phyloP scores from a whole-genome alignment of 495 filamentous ascomycete genomes.

The Letharia columbiana region DNA sequence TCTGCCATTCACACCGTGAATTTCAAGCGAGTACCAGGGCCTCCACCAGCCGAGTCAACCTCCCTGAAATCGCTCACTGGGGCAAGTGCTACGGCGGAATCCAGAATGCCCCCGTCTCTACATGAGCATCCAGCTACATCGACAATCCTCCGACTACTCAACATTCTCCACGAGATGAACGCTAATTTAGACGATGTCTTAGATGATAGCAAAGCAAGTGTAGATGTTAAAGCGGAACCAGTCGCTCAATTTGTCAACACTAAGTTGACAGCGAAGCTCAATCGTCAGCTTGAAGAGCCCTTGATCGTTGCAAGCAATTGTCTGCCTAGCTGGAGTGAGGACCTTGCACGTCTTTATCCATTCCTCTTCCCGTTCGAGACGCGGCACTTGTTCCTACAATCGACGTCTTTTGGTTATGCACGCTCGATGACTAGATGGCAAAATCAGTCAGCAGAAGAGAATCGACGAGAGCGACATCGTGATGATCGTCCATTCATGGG shows the following conservation, averaged over 20 bases:
- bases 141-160: conserved; percentile 79
- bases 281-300: conserved; percentile 95
- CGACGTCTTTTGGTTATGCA: conserved; percentile 96
- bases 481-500: conserved; percentile 92
- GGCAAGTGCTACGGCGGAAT: conserved; percentile 35
- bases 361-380: conserved; percentile 99
- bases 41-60: conserved; percentile 71
- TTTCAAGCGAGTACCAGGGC: conserved; percentile 77
- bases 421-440: conserved; percentile 98
- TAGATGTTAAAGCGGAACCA: conserved; percentile 71
- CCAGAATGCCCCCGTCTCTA: conserved; percentile 70
- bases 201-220: conserved; percentile 66
- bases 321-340: conserved; percentile 92
- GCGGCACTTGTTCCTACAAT: conserved; percentile 91
- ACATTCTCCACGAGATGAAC: conserved; percentile 89
- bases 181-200: conserved; percentile 94
- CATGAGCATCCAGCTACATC: conserved; percentile 74
- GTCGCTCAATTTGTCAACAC: conserved; percentile 97
- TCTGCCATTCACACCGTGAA: conserved; percentile 83
- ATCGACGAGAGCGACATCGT: conserved; percentile 67
- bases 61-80: conserved; percentile 51
- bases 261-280: conserved; percentile 97
- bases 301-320: conserved; percentile 97
- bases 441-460: conserved; percentile 73
- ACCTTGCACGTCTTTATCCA: conserved; percentile 88